phyloP scores from a whole-genome alignment of 139 green algal genomes.

The Tetraselmis chui region DNA sequence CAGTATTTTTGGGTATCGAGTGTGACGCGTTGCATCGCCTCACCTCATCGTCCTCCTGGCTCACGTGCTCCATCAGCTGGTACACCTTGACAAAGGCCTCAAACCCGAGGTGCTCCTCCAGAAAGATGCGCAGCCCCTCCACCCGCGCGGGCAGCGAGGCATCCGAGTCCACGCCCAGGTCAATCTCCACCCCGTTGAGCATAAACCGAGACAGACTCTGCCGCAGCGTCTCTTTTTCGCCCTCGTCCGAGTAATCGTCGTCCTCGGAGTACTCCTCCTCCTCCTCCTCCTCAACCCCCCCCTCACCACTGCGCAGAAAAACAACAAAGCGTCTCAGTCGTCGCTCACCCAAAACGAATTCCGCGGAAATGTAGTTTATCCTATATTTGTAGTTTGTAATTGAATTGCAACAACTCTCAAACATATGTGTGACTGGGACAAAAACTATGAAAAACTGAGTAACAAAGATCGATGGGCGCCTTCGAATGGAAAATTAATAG shows the following conservation, averaged over 20 bases:
- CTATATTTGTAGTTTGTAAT: no score
- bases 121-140: slow-evolving; percentile 47
- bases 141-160: slow-evolving; percentile 36
- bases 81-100: slow-evolving; percentile 55
- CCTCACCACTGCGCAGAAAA: not conserved
- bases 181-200: slow-evolving; percentile 42
- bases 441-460: no score
- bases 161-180: slow-evolving; percentile 25
- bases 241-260: slow-evolving; percentile 25
- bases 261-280: not conserved
- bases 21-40: no score
- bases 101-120: slow-evolving; percentile 42
- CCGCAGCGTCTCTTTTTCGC: slow-evolving; percentile 20
- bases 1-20: no score
- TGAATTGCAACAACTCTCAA: no score
- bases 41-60: slow-evolving; percentile 38
- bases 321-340: no score
- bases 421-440: no score
- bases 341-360: no score
- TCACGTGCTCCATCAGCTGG: slow-evolving; percentile 44
- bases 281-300: not conserved
- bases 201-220: slow-evolving; percentile 28
- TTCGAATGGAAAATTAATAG: no score
- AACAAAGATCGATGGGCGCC: no score
- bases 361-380: no score